Evolutionary conservation across 2,329 filamentous ascomycete species (phyloP), one percentile per base, ranked within the genome.

Genomic region (Hymenoscyphus linearis): DNA sequence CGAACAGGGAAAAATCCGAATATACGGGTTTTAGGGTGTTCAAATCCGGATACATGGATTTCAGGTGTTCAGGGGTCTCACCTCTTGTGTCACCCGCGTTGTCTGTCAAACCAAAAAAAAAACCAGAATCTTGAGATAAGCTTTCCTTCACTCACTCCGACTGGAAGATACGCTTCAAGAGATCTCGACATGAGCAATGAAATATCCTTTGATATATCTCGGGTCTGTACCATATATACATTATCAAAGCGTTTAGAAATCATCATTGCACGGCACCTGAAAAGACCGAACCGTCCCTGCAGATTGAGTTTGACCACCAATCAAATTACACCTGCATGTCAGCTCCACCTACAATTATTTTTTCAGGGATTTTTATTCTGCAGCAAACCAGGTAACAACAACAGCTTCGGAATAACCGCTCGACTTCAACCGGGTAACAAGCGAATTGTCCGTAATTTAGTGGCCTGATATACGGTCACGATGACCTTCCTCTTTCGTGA

Each of bases 81-180:
- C 10, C 44, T 50, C 44, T 50, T 50, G 44, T 50, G 44, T 50
- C 44, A 50, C 44, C 44, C 44, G 44, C 44, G 44, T 50, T 50
- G 44, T 18, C n/a, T 50, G 44, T 50, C 18, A 25, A 50, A 50
- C 18, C 44, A 50, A 25, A n/a, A n/a, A n/a, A n/a, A n/a, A n/a
- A 47, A 47, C 31, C 31, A 31, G 31, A 31, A 31, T 25, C 12
- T n/a, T 47, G 6, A 22, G 44, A 50, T 50, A 50, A 50, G 44
- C 44, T 25, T 25, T 1, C 44, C 44, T 18, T 50, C 10, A 31
- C 31, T 31, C 31, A 25, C 44, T 25, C 44, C 44, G 44, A 50
- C 44, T 9, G 44, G 44, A 50, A 50, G 22, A 22, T 18, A 10
- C 44, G 9, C 10, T 50, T 25, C 18, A 50, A 50, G 13, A 12